Evolutionary conservation across 768 basidiomycete genomes (phyloP), one percentile per base, ranked within the genome.

Genomic region (Naganishia onofrii): DNA sequence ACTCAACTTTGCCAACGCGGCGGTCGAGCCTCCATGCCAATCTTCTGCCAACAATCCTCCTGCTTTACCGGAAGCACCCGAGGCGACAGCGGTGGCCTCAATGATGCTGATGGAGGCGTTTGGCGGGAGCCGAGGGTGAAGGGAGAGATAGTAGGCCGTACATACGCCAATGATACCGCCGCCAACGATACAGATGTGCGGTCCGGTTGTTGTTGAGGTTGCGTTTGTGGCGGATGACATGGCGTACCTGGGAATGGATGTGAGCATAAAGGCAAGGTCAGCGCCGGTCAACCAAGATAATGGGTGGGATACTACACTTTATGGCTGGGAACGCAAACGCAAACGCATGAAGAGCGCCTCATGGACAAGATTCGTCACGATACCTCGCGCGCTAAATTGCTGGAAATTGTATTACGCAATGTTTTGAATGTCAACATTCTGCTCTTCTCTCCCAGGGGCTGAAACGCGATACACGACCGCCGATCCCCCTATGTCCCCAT

Each of bases 81-180:
- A 89, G 0, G 91, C 92, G 23, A 87, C 84, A 7, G 87, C 87
- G 7, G 77, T 82, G 0, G 89, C 90, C 66, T 91, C 89, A 74
- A 93, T 87, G 66, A 95, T 79, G 9, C 92, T 82, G 19, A 87
- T 83, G n/a, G 69, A 73, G 21, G 74, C 60, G 2, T 66, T 73
- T 10, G 73, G 66, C 0, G 80, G 71, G 65, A 80, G 75, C 29
- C 63, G 28, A 32, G 81, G 77, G 52, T 81, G 77, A 1, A 51
- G 53, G 9, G 79, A 78, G 54, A 74, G 74, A 79, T 90, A 92
- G 82, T 90, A 93, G 17, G 91, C 91, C 0, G 88, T 90, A 0
- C 88, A 89, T 69, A 88, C 88, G 10, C 92, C 92, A 48, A 93
- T 89, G 73, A 93, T 92, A 0, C 92, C 92, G 26, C 88, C 92